Conservation (phyloP, 139 green algal genomes). For the Chlorella sp. region DNA sequence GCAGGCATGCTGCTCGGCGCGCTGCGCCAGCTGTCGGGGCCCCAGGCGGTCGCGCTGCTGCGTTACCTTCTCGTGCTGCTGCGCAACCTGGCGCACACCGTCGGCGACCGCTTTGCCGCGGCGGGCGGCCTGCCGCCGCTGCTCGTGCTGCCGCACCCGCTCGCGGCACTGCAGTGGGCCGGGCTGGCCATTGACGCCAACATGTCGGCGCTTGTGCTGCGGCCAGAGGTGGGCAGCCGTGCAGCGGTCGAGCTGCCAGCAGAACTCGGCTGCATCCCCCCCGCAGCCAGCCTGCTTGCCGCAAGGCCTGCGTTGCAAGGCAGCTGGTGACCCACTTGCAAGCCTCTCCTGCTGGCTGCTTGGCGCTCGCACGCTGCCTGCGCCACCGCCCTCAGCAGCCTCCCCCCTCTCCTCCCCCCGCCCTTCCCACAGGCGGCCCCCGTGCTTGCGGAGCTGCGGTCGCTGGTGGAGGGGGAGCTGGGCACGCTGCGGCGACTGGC, state of each 20-base stretch:
- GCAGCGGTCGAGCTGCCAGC: too few relatives aligned
- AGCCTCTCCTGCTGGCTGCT: too few relatives aligned
- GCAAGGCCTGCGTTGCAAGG: too few relatives aligned
- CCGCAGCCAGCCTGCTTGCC: too few relatives aligned
- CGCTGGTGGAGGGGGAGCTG: neutral
- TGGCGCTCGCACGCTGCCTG: too few relatives aligned
- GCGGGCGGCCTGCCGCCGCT: neutral
- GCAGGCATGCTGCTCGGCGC: neutral
- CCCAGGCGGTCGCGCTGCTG: slow-evolving; percentile 21
- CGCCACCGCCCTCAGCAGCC: too few relatives aligned
- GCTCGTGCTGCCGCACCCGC: neutral
- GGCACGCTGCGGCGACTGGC: neutral
- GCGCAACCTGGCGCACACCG: slow-evolving; percentile 1
- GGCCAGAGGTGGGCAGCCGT: slow-evolving; percentile 12
- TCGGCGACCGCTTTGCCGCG: neutral
- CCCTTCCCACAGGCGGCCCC: neutral
- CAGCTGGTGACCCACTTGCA: too few relatives aligned
- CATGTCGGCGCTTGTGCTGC: slow-evolving; percentile 3
- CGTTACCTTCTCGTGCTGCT: slow-evolving; percentile 29
- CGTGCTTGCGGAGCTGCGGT: slow-evolving; percentile 1
- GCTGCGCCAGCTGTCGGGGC: neutral
- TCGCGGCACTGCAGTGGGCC: slow-evolving; percentile 10
- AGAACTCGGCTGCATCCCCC: too few relatives aligned
- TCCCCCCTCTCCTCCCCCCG: too few relatives aligned
- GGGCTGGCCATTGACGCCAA: slow-evolving; percentile 10